Evolutionary conservation across 2,329 filamentous ascomycete species (phyloP).

Genomic region (Botrytis paeoniae): DNA sequence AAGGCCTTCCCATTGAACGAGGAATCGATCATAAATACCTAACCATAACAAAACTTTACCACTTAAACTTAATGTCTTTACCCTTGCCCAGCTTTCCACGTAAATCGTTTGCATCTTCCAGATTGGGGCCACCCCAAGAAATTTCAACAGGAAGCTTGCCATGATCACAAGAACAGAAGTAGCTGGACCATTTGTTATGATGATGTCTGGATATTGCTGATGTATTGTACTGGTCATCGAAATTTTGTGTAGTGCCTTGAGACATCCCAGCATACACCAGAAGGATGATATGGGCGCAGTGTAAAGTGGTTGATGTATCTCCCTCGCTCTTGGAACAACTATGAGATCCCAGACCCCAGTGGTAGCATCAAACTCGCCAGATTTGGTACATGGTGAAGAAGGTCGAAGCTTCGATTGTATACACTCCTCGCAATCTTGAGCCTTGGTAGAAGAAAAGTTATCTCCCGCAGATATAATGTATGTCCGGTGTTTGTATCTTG

Average conservation of each 20-base stretch:
- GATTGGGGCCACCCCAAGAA: conserved; percentile 48
- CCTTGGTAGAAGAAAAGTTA: conserved; percentile 61
- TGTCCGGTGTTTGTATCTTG: conserved; percentile 62
- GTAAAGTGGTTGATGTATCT: conserved; percentile 75
- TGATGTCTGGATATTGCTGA: conserved; percentile 62
- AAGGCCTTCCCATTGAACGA: conserved; percentile 73
- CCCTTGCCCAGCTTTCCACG: conserved; percentile 89
- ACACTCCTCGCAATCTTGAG: conserved; percentile 58
- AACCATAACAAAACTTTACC: conserved; percentile 68
- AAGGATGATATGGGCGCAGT: conserved; percentile 70
- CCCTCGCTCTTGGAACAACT: conserved; percentile 71
- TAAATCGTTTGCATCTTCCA: conserved; percentile 73
- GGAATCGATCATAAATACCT: conserved; percentile 68
- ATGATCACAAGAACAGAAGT: conserved; percentile 76
- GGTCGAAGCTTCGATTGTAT: conserved; percentile 32
- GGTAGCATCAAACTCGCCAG: conserved; percentile 22
- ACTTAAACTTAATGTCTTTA: conserved; percentile 77
- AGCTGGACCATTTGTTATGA: conserved; percentile 85
- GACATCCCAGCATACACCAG: conserved; percentile 60
- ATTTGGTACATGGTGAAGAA: conserved; percentile 19
- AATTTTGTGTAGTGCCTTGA: conserved; percentile 50
- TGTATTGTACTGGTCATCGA: conserved; percentile 33
- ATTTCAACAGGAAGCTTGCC: conserved; percentile 51
- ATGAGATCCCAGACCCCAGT: conserved; percentile 45
- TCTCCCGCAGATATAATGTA: conserved; percentile 77